These are phyloP conservation scores for Arctostaphylos glauca DNA, from an alignment of 148 eudicot species.

Conservation along the genomic window DNA sequence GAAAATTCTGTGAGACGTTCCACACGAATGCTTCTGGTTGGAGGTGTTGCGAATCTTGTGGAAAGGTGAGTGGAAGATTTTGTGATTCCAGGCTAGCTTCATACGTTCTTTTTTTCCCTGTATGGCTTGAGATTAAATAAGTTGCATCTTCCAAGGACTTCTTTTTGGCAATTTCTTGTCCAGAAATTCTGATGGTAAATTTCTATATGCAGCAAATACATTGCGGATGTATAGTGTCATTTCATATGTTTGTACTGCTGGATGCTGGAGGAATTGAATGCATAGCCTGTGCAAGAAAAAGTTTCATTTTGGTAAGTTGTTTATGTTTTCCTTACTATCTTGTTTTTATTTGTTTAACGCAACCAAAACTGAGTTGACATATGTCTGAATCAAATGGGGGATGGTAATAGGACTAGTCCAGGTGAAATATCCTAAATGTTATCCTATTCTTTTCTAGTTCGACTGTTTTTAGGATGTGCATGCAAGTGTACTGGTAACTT, in stretches of 20 bases:
- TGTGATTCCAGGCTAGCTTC: not conserved
- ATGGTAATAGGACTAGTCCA: not conserved
- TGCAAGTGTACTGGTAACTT: too few relatives aligned
- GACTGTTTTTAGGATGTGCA: too few relatives aligned
- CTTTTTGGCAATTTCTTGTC: not conserved
- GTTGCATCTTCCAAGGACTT: not conserved
- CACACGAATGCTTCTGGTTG: conserved; percentile 70
- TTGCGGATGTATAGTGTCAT: conserved; percentile 80
- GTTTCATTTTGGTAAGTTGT: conserved; percentile 54
- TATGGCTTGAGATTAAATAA: not conserved
- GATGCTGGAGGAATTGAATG: conserved; percentile 87
- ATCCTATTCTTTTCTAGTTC: too few relatives aligned
- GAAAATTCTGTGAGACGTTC: conserved; percentile 72
- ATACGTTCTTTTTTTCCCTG: not conserved
- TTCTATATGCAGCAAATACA: conserved; percentile 67
- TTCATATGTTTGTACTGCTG: conserved; percentile 63
- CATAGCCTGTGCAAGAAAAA: conserved; percentile 53
- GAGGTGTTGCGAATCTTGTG: conserved; percentile 83
- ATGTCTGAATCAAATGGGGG: not conserved
- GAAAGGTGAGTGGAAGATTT: conserved; percentile 47
- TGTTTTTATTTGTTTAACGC: too few relatives aligned
- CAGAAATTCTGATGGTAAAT: conserved; percentile 8
- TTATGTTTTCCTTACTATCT: not conserved
- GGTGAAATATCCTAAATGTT: not conserved
- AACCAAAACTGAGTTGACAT: not conserved